Evolutionary conservation across 768 basidiomycete genomes (phyloP).

Genomic region (Strobilomyces dryophilus): DNA sequence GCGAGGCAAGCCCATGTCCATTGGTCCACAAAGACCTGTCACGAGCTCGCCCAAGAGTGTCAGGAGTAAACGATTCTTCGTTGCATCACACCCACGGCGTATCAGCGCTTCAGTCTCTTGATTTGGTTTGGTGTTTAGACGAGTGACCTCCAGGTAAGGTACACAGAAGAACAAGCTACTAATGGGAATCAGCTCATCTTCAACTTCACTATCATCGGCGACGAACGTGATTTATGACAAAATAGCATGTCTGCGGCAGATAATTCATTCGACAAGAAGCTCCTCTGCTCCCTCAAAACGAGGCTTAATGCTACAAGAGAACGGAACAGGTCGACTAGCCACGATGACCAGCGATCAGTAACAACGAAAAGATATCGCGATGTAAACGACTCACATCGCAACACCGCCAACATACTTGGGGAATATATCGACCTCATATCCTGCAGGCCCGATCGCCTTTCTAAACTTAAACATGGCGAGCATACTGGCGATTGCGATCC

Average conservation of each 20-base stretch:
- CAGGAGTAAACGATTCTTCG: too few species aligned
- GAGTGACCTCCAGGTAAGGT: too few species aligned
- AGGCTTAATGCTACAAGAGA: conserved; percentile 17
- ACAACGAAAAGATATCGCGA: background rate
- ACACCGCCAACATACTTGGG: conserved; percentile 16
- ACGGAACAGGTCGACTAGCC: conserved; percentile 14
- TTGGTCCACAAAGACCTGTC: too few species aligned
- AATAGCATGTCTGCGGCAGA: background rate
- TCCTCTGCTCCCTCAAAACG: conserved; percentile 10
- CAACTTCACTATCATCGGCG: too few species aligned
- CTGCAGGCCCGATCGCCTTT: conserved; percentile 19
- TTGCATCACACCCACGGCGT: too few species aligned
- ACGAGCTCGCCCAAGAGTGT: too few species aligned
- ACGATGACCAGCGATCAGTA: background rate
- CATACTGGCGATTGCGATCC: conserved; percentile 20
- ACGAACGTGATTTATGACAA: background rate
- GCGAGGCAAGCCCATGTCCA: too few species aligned
- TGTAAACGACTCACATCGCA: conserved; percentile 10
- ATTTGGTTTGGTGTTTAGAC: too few species aligned
- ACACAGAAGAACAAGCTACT: too few species aligned
- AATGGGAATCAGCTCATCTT: too few species aligned
- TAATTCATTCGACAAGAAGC: background rate
- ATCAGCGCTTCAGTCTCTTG: too few species aligned
- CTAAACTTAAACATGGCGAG: conserved; percentile 18
- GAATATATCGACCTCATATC: conserved; percentile 20